phyloP scores from a whole-genome alignment of 1,139 yeast genomes.

The Lodderomyces beijingensis region DNA sequence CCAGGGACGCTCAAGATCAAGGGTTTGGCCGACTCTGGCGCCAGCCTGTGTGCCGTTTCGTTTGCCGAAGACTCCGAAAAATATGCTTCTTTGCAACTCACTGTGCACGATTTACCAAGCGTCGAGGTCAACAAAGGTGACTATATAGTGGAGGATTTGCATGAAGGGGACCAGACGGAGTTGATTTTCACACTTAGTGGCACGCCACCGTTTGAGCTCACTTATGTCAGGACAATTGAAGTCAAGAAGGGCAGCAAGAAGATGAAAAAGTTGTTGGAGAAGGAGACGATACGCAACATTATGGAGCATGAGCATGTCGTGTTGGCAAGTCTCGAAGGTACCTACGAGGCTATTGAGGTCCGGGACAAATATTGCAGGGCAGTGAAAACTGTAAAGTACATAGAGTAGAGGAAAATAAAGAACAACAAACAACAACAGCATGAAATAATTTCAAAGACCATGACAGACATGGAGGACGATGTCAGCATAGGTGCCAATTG shows the following conservation, averaged over 20 bases:
- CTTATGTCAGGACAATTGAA: slow-evolving; percentile 50
- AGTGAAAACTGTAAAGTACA: slow-evolving; percentile 17
- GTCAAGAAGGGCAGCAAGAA: slow-evolving; percentile 18
- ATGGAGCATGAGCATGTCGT: slow-evolving; percentile 65
- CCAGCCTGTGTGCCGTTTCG: slow-evolving; percentile 62
- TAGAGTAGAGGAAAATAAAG: too few relatives aligned
- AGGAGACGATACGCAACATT: slow-evolving; percentile 69
- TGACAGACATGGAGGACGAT: too few relatives aligned
- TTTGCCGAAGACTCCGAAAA: slow-evolving; percentile 40
- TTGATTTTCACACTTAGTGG: slow-evolving; percentile 65
- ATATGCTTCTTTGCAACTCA: slow-evolving; percentile 42
- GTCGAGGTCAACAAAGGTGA: slow-evolving; percentile 85
- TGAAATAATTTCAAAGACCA: too few relatives aligned
- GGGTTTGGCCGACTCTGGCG: slow-evolving; percentile 71
- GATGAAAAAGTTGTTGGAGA: slow-evolving; percentile 54
- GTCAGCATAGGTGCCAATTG: too few relatives aligned
- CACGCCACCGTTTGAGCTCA: slow-evolving; percentile 65
- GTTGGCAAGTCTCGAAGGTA: slow-evolving; percentile 82
- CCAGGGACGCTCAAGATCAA: slow-evolving; percentile 72
- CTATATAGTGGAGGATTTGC: slow-evolving; percentile 68
- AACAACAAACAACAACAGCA: too few relatives aligned
- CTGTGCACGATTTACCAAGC: slow-evolving; percentile 79
- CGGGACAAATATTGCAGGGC: slow-evolving; percentile 78
- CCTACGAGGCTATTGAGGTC: slow-evolving; percentile 86
- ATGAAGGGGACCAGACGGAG: slow-evolving; percentile 85